phyloP scores from a whole-genome alignment of 805 yeast species.

The Teunomyces barrocoloradensis region DNA sequence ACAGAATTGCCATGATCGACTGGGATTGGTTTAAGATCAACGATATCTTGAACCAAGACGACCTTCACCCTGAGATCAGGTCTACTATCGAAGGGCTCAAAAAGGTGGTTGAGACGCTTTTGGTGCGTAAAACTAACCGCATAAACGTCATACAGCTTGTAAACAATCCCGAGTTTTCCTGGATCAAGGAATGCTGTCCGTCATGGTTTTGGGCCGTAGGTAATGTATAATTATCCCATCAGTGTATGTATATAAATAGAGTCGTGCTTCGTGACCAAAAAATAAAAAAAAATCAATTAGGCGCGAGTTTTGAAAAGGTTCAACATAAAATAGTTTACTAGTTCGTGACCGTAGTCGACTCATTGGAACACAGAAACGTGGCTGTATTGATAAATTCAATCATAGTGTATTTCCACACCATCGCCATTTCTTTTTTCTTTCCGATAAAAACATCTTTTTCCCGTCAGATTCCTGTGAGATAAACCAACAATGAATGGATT shows the following conservation, averaged over 20 bases:
- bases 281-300: neutral
- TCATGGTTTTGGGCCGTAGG: neutral
- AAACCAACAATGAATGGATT: slow-evolving; percentile 1
- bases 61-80: slow-evolving; percentile 14
- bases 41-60: slow-evolving; percentile 9
- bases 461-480: neutral
- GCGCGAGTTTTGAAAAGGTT: slow-evolving; percentile 1
- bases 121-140: slow-evolving; percentile 40
- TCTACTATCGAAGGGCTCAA: slow-evolving; percentile 21
- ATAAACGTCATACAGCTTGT: slow-evolving; percentile 16
- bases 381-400: neutral
- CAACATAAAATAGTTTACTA: neutral
- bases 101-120: slow-evolving; percentile 28
- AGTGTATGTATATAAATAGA: neutral
- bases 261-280: neutral
- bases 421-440: neutral
- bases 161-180: slow-evolving; percentile 16
- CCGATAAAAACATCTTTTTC: too few relatives aligned
- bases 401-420: neutral
- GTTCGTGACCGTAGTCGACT: neutral
- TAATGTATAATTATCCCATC: neutral
- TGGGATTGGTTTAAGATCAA: slow-evolving; percentile 76
- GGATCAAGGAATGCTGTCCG: slow-evolving; percentile 22
- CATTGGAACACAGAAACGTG: neutral
- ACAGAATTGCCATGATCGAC: slow-evolving; percentile 86